phyloP scores from a whole-genome alignment of 805 yeast genomes.

The Candida nonsorbophila region DNA sequence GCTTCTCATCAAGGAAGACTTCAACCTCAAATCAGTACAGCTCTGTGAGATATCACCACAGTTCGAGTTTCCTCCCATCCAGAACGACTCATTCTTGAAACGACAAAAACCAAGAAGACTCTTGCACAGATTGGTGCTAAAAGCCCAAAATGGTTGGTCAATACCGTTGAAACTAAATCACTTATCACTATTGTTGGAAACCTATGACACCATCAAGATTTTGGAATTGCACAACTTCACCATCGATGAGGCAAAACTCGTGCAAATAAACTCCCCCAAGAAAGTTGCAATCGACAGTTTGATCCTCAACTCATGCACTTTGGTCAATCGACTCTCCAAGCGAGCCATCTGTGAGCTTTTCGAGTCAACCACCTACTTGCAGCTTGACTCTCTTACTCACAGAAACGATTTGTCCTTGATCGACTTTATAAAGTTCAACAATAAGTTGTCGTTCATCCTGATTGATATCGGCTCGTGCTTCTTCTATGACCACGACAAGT shows the following conservation, averaged over 20 bases:
- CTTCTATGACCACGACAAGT: constrained; percentile 24
- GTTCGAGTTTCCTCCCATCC: constrained; percentile 31
- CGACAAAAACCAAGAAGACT: constrained; percentile 13
- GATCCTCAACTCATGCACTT: constrained; percentile 16
- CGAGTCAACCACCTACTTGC: constrained; percentile 29
- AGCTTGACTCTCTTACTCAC: constrained; percentile 33
- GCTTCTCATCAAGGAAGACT: constrained; percentile 39
- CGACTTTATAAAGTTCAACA: constrained; percentile 37
- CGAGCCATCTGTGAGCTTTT: constrained; percentile 29
- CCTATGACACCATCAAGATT: constrained; percentile 33
- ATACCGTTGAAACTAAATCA: constrained; percentile 38
- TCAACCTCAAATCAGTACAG: constrained; percentile 37
- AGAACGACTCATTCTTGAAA: constrained; percentile 1
- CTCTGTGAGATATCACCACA: constrained; percentile 46
- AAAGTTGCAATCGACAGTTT: constrained; percentile 9
- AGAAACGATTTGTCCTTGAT: constrained; percentile 45
- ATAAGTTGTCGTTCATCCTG: constrained; percentile 30
- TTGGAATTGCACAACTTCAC: constrained; percentile 25
- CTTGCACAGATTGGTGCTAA: constrained; percentile 28
- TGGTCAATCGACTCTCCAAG: constrained; percentile 10
- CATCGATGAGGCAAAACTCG: constrained; percentile 1
- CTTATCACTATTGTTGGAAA: constrained; percentile 13
- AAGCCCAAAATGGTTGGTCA: constrained; percentile 47
- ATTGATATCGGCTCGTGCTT: constrained; percentile 48
- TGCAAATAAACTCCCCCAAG: neutral